Base-by-base conservation (phyloP, 805 yeast species). In the Candida stauntonica region DNA sequence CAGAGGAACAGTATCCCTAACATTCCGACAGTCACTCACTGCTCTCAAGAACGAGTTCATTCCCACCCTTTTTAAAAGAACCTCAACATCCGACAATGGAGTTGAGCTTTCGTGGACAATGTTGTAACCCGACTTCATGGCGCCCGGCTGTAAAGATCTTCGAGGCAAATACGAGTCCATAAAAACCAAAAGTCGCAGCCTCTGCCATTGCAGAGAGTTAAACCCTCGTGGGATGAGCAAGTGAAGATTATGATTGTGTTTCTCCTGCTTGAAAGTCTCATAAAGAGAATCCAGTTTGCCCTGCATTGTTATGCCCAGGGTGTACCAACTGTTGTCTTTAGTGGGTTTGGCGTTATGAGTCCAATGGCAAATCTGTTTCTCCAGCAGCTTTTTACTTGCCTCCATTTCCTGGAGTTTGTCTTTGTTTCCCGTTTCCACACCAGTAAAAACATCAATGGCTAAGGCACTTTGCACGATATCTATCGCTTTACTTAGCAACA, bases 321-420 rank as follows among this genome's bases (percentile, higher is more conserved):
- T n/a, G 13, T 21, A 32, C 43, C 43, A 39, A 4, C 20, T 3
- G 16, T 37, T 36, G 4, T 8, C 8, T 14, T 18, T 28, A 16
- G n/a, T 16, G 23, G 16, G 15, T 12, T 17, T 19, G 9, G 42
- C n/a, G 13, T 26, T 19, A 9, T 27, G 14, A 19, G 15, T 32
- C 44, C 44, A 40, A 5, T 36, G 44, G 4, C 31, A 29, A 18
- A 40, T 11, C n/a, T 40, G 44, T 21, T 21, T 40, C 17, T 26
- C 32, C 31, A 40, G 14, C 4, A 20, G 15, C 3, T 14, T 19
- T 32, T 36, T 40, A 3, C 40, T 15, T 12, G 3, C 5, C 17
- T 15, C 16, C 12, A 32, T 31, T 3, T 7, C 4, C n/a, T 21
- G 21, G 18, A 32, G 13, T 28, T 33, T 40, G 5, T n/a, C 24